Conservation (phyloP, 345 rosid genomes). For the Jatropha curcas region DNA sequence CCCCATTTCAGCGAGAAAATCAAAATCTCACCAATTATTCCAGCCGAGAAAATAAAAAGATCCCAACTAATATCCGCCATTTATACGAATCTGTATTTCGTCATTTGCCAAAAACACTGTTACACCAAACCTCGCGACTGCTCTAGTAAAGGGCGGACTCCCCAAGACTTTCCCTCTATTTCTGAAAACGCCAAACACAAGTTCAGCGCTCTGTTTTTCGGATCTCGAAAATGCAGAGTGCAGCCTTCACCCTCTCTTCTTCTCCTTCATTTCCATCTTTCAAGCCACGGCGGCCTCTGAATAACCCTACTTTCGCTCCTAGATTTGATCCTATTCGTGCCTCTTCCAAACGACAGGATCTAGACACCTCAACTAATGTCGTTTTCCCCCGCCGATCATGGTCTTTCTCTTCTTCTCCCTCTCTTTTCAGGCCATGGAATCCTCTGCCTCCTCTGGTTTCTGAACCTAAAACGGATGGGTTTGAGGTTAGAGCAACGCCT, state of each 20-base stretch:
- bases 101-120: constrained; percentile 2
- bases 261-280: constrained; percentile 35
- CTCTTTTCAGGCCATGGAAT: constrained; percentile 60
- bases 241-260: constrained; percentile 46
- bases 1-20: neutral
- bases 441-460: constrained; percentile 41
- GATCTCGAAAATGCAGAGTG: constrained; percentile 69
- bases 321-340: constrained; percentile 43
- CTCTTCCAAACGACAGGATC: constrained; percentile 36
- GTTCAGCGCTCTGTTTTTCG: constrained; percentile 4
- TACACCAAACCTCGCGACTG: constrained; percentile 26
- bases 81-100: too few species aligned
- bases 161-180: constrained; percentile 27
- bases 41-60: neutral
- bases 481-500: constrained; percentile 54
- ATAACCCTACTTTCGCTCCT: neutral
- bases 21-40: neutral
- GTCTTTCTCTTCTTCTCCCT: constrained; percentile 39
- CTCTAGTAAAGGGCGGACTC: constrained; percentile 49
- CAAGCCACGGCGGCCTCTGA: constrained; percentile 25
- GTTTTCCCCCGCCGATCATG: constrained; percentile 67
- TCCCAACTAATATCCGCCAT: neutral
- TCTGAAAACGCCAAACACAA: neutral
- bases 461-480: constrained; percentile 30
- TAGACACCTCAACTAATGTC: constrained; percentile 38